A percentile compares a stretch with the other conserved stretches of the same genome.
Evolutionary conservation across 257 asterid species (phyloP).

Genomic region (Eustoma russellianum): DNA sequence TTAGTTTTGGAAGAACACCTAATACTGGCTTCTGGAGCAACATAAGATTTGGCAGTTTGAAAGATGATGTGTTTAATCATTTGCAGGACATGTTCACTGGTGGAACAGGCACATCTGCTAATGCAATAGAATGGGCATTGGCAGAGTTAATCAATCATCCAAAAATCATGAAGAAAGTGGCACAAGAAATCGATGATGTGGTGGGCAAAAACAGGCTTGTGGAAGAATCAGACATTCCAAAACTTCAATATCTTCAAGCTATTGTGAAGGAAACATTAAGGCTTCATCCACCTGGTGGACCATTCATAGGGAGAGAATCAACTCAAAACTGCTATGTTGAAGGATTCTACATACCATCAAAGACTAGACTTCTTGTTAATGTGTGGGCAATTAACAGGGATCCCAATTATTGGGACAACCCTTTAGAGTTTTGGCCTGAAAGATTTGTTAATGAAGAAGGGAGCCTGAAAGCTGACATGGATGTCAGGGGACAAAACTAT

Average conservation of each 20-base stretch:
- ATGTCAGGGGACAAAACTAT: slow-evolving; percentile 71
- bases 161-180: slow-evolving; percentile 32
- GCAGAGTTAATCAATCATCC: slow-evolving; percentile 74
- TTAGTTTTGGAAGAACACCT: too few relatives aligned
- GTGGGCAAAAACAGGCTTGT: slow-evolving; percentile 32
- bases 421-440: slow-evolving; percentile 57
- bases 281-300: slow-evolving; percentile 75
- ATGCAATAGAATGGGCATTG: slow-evolving; percentile 72
- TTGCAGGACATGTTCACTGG: slow-evolving; percentile 69
- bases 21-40: background rate
- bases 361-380: slow-evolving; percentile 46
- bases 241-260: slow-evolving; percentile 61
- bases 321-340: slow-evolving; percentile 39
- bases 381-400: slow-evolving; percentile 70
- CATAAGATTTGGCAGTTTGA: background rate
- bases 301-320: slow-evolving; percentile 42
- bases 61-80: background rate
- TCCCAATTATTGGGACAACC: slow-evolving; percentile 49
- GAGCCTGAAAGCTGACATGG: slow-evolving; percentile 25
- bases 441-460: slow-evolving; percentile 36
- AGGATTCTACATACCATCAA: slow-evolving; percentile 43
- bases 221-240: slow-evolving; percentile 52
- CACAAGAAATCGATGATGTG: slow-evolving; percentile 39
- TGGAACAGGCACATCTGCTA: slow-evolving; percentile 77
- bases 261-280: slow-evolving; percentile 64